Conservation (phyloP, 805 yeast genomes). For the Candida germanica region DNA sequence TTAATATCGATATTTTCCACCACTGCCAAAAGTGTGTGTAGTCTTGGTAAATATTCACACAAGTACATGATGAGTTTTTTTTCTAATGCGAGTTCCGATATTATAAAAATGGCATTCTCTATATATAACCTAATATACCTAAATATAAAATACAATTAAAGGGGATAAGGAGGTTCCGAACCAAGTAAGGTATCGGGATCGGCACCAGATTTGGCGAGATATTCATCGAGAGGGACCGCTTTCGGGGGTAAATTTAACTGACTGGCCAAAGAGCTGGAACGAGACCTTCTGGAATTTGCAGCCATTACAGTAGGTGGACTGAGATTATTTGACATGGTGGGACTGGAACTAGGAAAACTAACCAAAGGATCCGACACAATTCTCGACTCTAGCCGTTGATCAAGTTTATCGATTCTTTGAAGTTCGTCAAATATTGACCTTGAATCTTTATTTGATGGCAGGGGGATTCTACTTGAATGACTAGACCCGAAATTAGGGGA, state of each 20-base stretch:
- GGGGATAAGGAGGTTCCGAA: conserved; percentile 13
- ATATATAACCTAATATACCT: too few relatives aligned
- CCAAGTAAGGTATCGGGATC: conserved; percentile 2
- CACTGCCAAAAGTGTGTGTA: conserved; percentile 16
- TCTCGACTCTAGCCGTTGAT: not conserved
- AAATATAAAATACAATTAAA: too few relatives aligned
- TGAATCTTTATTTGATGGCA: not conserved
- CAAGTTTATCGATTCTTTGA: not conserved
- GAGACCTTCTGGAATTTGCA: conserved; percentile 5
- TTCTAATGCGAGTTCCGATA: too few relatives aligned
- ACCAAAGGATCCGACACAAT: not conserved
- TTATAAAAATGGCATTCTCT: too few relatives aligned
- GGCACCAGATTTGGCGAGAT: not conserved
- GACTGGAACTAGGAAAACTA: too few relatives aligned
- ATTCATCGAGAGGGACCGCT: conserved; percentile 9
- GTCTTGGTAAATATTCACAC: conserved; percentile 23
- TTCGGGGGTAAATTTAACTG: conserved; percentile 7
- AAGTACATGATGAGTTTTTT: conserved; percentile 19
- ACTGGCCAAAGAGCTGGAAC: conserved; percentile 10
- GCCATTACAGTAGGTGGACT: not conserved
- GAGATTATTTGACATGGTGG: too few relatives aligned
- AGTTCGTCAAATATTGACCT: not conserved
- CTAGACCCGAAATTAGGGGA: not conserved
- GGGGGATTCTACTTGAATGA: not conserved
- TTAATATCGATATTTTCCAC: conserved; percentile 11